phyloP scores from a whole-genome alignment of 805 yeast genomes.

The Candida oleophila region DNA sequence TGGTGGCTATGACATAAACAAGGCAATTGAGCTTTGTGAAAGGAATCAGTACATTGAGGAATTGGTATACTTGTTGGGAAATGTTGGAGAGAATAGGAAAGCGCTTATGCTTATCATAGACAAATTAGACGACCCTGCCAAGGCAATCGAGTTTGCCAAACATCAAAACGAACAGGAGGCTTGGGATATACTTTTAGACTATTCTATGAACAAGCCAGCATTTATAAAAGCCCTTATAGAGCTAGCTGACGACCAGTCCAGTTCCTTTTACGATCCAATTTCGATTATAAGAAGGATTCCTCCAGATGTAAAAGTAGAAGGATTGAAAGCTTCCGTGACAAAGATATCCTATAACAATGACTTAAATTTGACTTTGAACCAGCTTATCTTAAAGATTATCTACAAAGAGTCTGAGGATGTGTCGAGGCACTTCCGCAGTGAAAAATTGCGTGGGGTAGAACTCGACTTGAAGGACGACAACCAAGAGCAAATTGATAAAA shows the following conservation, averaged over 20 bases:
- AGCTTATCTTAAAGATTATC: conserved; percentile 46
- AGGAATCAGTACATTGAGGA: conserved; percentile 57
- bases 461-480: conserved; percentile 17
- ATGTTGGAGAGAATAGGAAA: conserved; percentile 72
- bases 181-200: conserved; percentile 74
- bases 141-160: conserved; percentile 78
- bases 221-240: conserved; percentile 75
- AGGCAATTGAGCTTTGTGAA: conserved; percentile 69
- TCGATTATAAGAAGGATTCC: conserved; percentile 68
- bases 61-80: conserved; percentile 76
- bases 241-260: conserved; percentile 55
- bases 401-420: conserved; percentile 29
- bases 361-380: conserved; percentile 49
- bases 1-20: conserved; percentile 54
- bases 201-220: conserved; percentile 69
- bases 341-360: conserved; percentile 66
- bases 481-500: conserved; percentile 12
- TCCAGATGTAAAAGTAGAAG: conserved; percentile 57
- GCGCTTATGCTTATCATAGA: conserved; percentile 79
- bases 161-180: conserved; percentile 68
- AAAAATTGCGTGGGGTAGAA: conserved; percentile 27
- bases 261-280: conserved; percentile 55
- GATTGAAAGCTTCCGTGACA: conserved; percentile 58
- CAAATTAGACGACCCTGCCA: conserved; percentile 71
- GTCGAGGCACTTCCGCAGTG: conserved; percentile 19